Evolutionary conservation across 495 filamentous ascomycete genomes (phyloP).

Genomic region (Annulohypoxylon stygium): DNA sequence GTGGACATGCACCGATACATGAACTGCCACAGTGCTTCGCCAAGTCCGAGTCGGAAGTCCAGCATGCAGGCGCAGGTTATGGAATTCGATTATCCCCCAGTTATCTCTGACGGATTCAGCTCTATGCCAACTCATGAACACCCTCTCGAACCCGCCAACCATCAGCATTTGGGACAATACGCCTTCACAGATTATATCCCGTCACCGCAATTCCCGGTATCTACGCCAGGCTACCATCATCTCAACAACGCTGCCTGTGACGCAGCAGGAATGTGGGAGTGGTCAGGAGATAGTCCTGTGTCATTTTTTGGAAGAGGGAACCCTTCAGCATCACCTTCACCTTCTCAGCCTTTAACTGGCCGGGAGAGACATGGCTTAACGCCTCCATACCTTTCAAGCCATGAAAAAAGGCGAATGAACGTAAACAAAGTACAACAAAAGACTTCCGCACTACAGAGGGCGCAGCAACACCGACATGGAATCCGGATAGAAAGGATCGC

Average conservation of each 20-base stretch:
- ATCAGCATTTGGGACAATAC: conserved; percentile 31
- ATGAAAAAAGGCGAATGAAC: conserved; percentile 44
- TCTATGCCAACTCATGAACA: conserved; percentile 28
- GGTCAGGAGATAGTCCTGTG: conserved; percentile 43
- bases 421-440: conserved; percentile 51
- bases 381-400: conserved; percentile 32
- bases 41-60: conserved; percentile 44
- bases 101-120: conserved; percentile 20
- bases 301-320: conserved; percentile 39
- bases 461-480: conserved; percentile 40
- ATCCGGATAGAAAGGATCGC: conserved; percentile 46
- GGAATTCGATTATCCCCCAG: conserved; percentile 40
- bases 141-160: conserved; percentile 18
- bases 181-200: conserved; percentile 37
- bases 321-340: conserved; percentile 40
- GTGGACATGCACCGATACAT: conserved; percentile 40
- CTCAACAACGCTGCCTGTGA: conserved; percentile 29
- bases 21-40: conserved; percentile 42
- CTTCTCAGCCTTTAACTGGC: conserved; percentile 29
- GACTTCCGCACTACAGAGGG: conserved; percentile 52
- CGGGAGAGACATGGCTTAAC: conserved; percentile 33
- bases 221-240: conserved; percentile 28
- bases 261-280: conserved; percentile 40
- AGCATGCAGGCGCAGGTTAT: conserved; percentile 41
- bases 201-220: conserved; percentile 34